Evolutionary conservation across 352 stramenopile species (phyloP).

Genomic region (Phytophthora brassicae): DNA sequence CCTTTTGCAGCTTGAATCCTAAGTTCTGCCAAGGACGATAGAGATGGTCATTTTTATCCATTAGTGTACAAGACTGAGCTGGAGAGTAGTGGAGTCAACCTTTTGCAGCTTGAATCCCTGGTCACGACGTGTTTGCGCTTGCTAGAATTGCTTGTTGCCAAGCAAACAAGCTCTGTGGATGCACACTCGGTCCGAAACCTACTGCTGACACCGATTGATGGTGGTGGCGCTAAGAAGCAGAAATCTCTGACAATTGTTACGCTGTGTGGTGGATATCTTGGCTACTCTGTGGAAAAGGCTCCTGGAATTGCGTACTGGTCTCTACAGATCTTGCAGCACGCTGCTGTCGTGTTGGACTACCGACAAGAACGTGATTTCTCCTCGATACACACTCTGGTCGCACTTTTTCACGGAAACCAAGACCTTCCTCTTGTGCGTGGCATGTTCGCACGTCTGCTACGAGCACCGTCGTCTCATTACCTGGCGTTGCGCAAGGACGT

Average conservation of each 20-base stretch:
- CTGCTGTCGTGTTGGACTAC: conserved; percentile 35
- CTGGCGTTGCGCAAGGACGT: conserved; percentile 41
- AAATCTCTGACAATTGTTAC: conserved; percentile 53
- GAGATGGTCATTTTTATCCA: conserved; percentile 26
- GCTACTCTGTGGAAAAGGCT: conserved; percentile 43
- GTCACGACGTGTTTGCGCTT: conserved; percentile 51
- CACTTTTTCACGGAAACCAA: conserved; percentile 47
- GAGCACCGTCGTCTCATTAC: conserved; percentile 23
- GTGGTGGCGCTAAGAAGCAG: conserved; percentile 34
- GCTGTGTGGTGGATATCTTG: conserved; percentile 55
- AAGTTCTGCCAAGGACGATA: neutral
- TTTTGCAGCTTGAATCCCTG: conserved; percentile 41
- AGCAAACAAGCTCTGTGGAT: conserved; percentile 2
- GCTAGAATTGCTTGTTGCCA: conserved; percentile 40
- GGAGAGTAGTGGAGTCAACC: conserved; percentile 7
- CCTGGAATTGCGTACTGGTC: conserved; percentile 45
- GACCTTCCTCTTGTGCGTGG: conserved; percentile 46
- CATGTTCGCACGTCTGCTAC: conserved; percentile 42
- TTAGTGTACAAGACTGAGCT: conserved; percentile 40
- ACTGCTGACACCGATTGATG: conserved; percentile 51
- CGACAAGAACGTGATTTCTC: conserved; percentile 19
- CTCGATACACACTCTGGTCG: conserved; percentile 50
- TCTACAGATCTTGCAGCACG: conserved; percentile 54
- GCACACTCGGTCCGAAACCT: conserved; percentile 26
- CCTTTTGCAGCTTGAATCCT: conserved; percentile 15